These are phyloP conservation scores for Rhododendron vialii DNA, from an alignment of 148 eudicot genomes.

Conservation along the genomic window DNA sequence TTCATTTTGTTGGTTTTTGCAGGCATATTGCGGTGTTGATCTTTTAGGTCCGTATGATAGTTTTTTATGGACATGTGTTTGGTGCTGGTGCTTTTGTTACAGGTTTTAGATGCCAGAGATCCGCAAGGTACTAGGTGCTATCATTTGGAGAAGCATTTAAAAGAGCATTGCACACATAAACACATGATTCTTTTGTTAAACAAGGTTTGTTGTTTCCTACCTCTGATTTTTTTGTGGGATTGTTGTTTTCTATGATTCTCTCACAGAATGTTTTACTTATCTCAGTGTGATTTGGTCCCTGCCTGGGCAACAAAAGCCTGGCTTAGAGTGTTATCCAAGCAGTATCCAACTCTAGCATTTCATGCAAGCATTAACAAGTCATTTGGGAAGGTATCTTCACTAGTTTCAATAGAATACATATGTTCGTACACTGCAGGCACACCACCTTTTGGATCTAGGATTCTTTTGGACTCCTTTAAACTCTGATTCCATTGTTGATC, in stretches of 20 bases:
- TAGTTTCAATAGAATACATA: background rate
- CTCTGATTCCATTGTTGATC: background rate
- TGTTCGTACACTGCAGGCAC: background rate
- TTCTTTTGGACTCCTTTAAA: background rate
- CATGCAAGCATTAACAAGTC: conserved; percentile 91
- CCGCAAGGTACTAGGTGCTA: conserved; percentile 96
- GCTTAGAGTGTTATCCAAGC: conserved; percentile 75
- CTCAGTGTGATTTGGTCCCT: conserved; percentile 93
- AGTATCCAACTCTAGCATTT: conserved; percentile 84
- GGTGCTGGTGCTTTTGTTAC: background rate
- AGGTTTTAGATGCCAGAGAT: conserved; percentile 97
- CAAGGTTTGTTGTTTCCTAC: conserved; percentile 48
- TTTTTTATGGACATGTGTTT: background rate
- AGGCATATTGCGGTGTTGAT: background rate
- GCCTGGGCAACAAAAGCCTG: conserved; percentile 99
- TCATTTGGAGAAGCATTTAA: conserved; percentile 89
- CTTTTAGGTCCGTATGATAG: background rate
- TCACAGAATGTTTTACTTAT: background rate
- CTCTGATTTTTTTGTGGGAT: background rate
- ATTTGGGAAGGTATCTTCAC: conserved; percentile 72
- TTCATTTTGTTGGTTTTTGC: background rate
- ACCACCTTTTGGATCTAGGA: background rate
- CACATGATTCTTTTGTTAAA: conserved; percentile 81
- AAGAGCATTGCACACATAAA: conserved; percentile 78
- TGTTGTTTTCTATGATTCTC: background rate